Base-by-base conservation (phyloP, 768 basidiomycete genomes). In the Naganishia randhawae region DNA sequence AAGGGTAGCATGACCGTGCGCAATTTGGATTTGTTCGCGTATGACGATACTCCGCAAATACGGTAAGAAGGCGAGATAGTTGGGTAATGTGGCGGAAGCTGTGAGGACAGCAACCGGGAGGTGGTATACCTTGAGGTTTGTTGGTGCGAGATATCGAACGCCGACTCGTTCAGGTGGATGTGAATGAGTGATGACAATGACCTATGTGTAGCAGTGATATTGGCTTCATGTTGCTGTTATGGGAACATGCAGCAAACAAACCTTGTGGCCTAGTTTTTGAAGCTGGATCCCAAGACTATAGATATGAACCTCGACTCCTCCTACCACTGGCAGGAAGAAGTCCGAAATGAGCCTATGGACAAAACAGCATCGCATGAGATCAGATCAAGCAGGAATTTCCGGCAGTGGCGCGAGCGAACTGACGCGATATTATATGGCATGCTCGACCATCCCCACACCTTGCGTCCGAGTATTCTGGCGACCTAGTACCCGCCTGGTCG, bases 231-330 rank as follows among this genome's bases (percentile, higher is more conserved):
- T 42, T 16, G 2, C 27, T 19, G 11, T 33, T 51, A 37, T 0
- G 22, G 25, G 39, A 25, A 1, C 45, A 69, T 29, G 45, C 22
- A 67, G n/a, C 53, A 32, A 66, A 66, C 82, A 22, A 76, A 89
- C 92, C 80, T 90, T 92, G 80, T 99, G 94, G 4, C 93, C 92
- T 45, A 85, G 85, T 48, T 84, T 83, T 64, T 93, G 86, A 48
- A 98, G 86, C 54, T 89, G 88, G 22, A 89, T 87, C 67, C 88
- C 88, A 53, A 99, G 84, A 86, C 90, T 90, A 81, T 91, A 97
- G 41, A 97, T 94, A 79, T 96, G 92, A 69, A 87, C 94, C 81
- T 98, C 96, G 35, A 99, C 95, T 9, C 96, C 96, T 3, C 96
- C 96, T 2, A 94, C 88, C 67, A 86, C 84, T 0, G 96, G 96